Evolutionary conservation across 805 yeast genomes (phyloP), one percentile per base, ranked within the genome.

Genomic region (Lachancea cidri): DNA sequence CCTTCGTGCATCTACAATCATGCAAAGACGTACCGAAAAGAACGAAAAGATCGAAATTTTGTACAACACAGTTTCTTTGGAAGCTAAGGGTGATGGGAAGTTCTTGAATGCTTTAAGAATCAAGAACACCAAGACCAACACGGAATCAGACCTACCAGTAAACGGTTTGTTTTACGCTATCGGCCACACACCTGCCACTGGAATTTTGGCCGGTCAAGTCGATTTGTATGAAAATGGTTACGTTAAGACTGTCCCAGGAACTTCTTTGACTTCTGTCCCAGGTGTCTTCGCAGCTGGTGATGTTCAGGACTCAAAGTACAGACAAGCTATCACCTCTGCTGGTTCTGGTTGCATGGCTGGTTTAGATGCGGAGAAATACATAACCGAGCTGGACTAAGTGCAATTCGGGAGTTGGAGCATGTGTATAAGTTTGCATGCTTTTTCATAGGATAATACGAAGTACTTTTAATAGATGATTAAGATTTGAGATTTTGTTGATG

Each of bases 271-370:
- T 36, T 80, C 94, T 11, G 77, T 91, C 45, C 77, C 76, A 58
- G 98, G 97, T 64, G 86, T 93, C 47, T 93, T 84, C 55, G 98
- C 98, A 46, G 98, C 98, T 45, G 98, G 98, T 70, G 98, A 93
- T 62, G 98, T 93, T 43, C 98, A 93, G 70, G 98, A 93, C 70
- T 83, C 86, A 67, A 79, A 77, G 64, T 93, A 91, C 70, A 86
- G 98, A 80, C 98, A 93, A 73, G 98, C 98, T 44, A 87, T 93
- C 62, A 93, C 98, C 32, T 88, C 97, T 65, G 98, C 98, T n/a
- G 98, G 98, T 61, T 77, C 96, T 49, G 98, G 98, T 49, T 93
- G 98, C 76, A 91, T 89, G 97, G 98, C 98, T 57, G 98, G 95
- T 46, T 76, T 93, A 47, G 98, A 93, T 58, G 86, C 91, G 60